Percentiles rank a stretch among this genome's conserved stretches.
These are phyloP conservation scores for Aphanomyces astaci DNA, from an alignment of 352 stramenopile species.

Conservation along the genomic window DNA sequence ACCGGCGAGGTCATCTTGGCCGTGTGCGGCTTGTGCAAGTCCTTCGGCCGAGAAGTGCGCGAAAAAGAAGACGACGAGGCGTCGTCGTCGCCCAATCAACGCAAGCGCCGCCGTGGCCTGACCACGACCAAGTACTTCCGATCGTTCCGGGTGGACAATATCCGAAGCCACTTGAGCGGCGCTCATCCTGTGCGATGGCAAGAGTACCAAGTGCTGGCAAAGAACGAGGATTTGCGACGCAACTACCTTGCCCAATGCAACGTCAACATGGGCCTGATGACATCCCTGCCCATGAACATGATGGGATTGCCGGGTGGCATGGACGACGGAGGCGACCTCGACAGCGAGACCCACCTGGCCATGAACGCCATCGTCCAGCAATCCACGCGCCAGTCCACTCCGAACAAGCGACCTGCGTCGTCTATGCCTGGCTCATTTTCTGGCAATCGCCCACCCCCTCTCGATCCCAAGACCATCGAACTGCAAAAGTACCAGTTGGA, in stretches of 20 bases:
- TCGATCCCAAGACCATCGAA: slow-evolving; percentile 19
- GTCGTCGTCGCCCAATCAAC: slow-evolving; percentile 56
- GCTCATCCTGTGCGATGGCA: slow-evolving; percentile 65
- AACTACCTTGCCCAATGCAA: slow-evolving; percentile 15
- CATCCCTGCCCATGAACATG: slow-evolving; percentile 16
- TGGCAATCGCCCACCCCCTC: neutral
- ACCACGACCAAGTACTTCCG: slow-evolving; percentile 85
- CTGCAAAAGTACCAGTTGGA: slow-evolving; percentile 19
- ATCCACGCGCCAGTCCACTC: neutral
- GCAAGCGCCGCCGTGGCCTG: slow-evolving; percentile 59
- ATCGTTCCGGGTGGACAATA: slow-evolving; percentile 78
- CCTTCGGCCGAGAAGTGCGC: slow-evolving; percentile 67
- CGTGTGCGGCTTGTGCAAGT: slow-evolving; percentile 80
- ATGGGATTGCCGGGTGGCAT: slow-evolving; percentile 6
- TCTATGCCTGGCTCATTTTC: neutral
- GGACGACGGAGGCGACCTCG: slow-evolving; percentile 8
- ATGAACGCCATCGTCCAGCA: slow-evolving; percentile 13
- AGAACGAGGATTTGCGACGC: slow-evolving; percentile 27
- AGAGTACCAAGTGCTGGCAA: slow-evolving; percentile 72
- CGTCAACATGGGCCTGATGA: slow-evolving; percentile 8
- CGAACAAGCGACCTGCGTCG: neutral
- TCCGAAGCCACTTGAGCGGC: slow-evolving; percentile 73
- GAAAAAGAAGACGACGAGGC: slow-evolving; percentile 31
- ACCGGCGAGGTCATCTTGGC: slow-evolving; percentile 65
- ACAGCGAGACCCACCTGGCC: slow-evolving; percentile 2